Evolutionary conservation across 257 asterid species (phyloP), one percentile per base, ranked within the genome.

Genomic region (Gentiana dahurica): DNA sequence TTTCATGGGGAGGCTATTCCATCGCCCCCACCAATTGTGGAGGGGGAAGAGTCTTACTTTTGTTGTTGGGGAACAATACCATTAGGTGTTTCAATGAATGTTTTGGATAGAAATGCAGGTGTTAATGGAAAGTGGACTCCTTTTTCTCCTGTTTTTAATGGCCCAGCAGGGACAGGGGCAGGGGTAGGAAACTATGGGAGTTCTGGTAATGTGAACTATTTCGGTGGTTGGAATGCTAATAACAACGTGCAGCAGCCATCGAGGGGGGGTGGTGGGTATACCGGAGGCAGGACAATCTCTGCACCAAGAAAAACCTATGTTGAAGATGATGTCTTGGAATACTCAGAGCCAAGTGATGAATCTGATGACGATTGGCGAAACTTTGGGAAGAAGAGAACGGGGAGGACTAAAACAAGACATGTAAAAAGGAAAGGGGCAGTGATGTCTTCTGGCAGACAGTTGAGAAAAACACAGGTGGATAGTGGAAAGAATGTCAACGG

Each of bases 1-100:
- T 92, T 88, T 73, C 95, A 92, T 61, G 97, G 78, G 1, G 91
- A 83, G 64, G 73, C 34, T 50, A 65, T 88, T 66, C 79, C 86
- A 1, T 65, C 89, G 0, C 95, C 96, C 0, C 99, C 95, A 0
- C 93, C 93, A 2, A 44, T 79, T 8, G 68, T 56, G 56, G 91
- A 81, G 36, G 90, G 87, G 49, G 71, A 80, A 53, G 87, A 88
- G 5, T 79, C 72, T 24, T 74, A 79, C 66, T 85, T 82, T 52
- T 85, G 79, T 63, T 88, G 88, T 63, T 88, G 96, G 96, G 95
- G 90, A 6, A 68, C 71, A 70, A 53, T 82, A 50, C 95, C 95
- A 1, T 24, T 88, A 46, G 95, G 90, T 2, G 65, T 77, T 47
- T 73, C 89, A 0, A 69, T 66, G 76, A 76, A 60, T 36, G 37